A percentile compares a stretch with the other conserved stretches of the same genome.
Conservation (phyloP, 805 yeast genomes). For the Wickerhamiella occidentalis region DNA sequence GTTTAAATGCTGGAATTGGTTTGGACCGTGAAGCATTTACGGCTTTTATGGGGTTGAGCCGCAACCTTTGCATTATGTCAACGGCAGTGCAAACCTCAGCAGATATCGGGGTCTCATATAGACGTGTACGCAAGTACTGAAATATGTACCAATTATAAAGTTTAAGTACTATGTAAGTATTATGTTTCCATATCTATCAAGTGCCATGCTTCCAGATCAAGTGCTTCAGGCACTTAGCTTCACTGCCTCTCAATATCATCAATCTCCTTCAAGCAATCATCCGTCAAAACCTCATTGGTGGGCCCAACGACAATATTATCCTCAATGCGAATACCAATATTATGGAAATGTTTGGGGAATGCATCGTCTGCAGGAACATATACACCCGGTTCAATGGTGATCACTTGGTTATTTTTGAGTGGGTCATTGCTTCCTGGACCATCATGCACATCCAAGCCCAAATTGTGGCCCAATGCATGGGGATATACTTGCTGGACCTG, state of each 20-base stretch:
- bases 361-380: conserved; percentile 62
- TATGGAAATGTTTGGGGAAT: conserved; percentile 72
- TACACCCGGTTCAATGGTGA: conserved; percentile 93
- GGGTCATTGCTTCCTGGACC: conserved; percentile 33
- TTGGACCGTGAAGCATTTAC: neutral
- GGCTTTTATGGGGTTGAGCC: neutral
- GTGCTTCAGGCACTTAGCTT: too few species aligned
- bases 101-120: too few species aligned
- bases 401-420: conserved; percentile 59
- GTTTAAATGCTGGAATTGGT: neutral
- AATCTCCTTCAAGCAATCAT: conserved; percentile 77
- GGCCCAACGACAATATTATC: conserved; percentile 82
- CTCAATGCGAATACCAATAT: conserved; percentile 88
- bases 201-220: too few species aligned
- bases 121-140: too few species aligned
- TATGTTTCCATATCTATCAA: too few species aligned
- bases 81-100: neutral
- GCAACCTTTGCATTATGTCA: neutral
- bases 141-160: too few species aligned
- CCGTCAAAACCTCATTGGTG: conserved; percentile 50
- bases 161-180: too few species aligned
- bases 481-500: conserved; percentile 51
- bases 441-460: conserved; percentile 69
- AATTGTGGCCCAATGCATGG: conserved; percentile 89
- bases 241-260: conserved; percentile 49